Evolutionary conservation across 306 rosid genomes (phyloP), one percentile per base, ranked within the genome.

Genomic region (Prunus fruticosa): DNA sequence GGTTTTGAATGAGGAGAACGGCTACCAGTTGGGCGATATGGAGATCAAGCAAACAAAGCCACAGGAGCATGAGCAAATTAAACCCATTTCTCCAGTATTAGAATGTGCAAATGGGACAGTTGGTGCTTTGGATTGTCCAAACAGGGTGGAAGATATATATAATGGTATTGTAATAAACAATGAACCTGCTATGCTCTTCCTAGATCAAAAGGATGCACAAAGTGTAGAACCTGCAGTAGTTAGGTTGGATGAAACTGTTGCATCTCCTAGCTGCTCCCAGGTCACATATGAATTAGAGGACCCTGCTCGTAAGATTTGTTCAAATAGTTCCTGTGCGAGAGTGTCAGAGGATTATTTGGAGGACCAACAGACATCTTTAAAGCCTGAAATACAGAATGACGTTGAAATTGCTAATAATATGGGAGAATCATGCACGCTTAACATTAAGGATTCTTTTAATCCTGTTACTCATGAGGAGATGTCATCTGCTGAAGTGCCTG

Each of bases 271-370:
- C 71, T 75, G 86, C 84, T 85, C 89, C 73, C 92, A 82, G 84
- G 88, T 87, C 72, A 88, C 89, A 81, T 84, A 87, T 66, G 96
- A 83, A 72, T 74, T 84, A 76, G 93, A 88, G 71, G 87, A 84
- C 79, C 71, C 83, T 73, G 76, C 88, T 72, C 85, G 78, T 76
- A 86, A 84, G 81, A 79, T 64, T 49, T 76, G 81, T 84, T 80
- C 92, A 65, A 81, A 73, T 83, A 81, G 64, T 49, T 68, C 70
- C 23, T 47, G 16, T 76, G 87, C 57, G 8, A 71, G 77, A 64
- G 88, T 74, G 64, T 82, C 78, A 27, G 83, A 79, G 73, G 84
- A 87, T 79, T 76, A 70, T 83, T 72, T 82, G 81, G 86, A 73
- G 79, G 88, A 84, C 80, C 84, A 74, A 73, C 91, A 79, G 71